A percentile compares a stretch with the other conserved stretches of the same genome.
phyloP scores from a whole-genome alignment of 108 stramenopile genomes.

The Craspedostauros australis region DNA sequence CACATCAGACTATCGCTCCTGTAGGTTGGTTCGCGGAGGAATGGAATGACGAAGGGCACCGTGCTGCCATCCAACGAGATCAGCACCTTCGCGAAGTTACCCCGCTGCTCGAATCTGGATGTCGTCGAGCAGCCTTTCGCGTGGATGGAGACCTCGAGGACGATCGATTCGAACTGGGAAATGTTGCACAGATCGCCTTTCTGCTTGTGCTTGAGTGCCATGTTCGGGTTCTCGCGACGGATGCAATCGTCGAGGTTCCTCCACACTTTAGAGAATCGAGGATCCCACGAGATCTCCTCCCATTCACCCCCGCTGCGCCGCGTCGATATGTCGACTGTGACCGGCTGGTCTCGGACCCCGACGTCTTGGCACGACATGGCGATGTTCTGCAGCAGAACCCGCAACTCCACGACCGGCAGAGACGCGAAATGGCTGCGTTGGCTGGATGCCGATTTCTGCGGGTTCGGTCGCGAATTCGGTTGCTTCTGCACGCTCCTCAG shows the following conservation, averaged over 20 bases:
- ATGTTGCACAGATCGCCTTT: constrained; percentile 45
- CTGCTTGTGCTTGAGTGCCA: constrained; percentile 9
- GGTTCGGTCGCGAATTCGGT: constrained; percentile 13
- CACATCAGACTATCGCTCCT: too few relatives aligned
- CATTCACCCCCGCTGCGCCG: constrained; percentile 68
- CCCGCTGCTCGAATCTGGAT: constrained; percentile 57
- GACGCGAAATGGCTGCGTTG: constrained; percentile 6
- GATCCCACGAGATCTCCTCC: constrained; percentile 60
- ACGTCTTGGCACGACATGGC: constrained; percentile 36
- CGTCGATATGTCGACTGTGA: constrained; percentile 76
- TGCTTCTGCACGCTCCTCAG: constrained; percentile 50
- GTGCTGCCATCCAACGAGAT: constrained; percentile 62
- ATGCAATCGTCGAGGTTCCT: constrained; percentile 38
- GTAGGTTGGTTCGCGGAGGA: constrained; percentile 14
- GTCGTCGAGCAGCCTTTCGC: constrained; percentile 67
- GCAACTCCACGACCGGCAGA: constrained; percentile 65
- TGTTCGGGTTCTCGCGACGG: neutral
- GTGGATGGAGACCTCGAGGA: constrained; percentile 59
- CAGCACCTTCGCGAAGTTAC: constrained; percentile 66
- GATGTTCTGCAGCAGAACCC: constrained; percentile 75
- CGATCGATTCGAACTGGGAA: constrained; percentile 57
- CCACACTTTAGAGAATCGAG: constrained; percentile 51
- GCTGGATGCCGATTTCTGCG: neutral
- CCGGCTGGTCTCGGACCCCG: constrained; percentile 48
- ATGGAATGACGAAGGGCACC: constrained; percentile 69